Percentiles rank a stretch among this genome's conserved stretches.
phyloP scores from a whole-genome alignment of 2,329 filamentous ascomycete genomes.

The Colletotrichum sp. region DNA sequence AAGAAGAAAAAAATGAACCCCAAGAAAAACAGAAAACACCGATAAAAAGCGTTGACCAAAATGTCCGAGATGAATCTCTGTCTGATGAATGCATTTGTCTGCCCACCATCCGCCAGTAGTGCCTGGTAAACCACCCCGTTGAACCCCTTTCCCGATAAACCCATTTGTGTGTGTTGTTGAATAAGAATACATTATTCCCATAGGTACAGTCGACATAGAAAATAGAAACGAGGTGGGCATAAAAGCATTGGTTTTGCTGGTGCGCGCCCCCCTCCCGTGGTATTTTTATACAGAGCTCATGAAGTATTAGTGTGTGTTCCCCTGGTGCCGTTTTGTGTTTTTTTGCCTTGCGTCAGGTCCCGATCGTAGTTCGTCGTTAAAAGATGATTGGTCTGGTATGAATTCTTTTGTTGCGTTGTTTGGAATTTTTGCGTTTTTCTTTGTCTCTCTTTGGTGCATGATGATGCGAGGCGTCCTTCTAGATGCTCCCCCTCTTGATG shows the following conservation, averaged over 20 bases:
- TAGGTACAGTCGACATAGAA: constrained; percentile 13
- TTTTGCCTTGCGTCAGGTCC: constrained; percentile 4
- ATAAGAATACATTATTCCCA: constrained; percentile 11
- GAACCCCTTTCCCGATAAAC: neutral
- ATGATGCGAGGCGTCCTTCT: constrained; percentile 1
- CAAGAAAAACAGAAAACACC: neutral
- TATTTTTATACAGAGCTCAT: constrained; percentile 9
- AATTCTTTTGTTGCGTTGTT: neutral
- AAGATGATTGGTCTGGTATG: constrained; percentile 11
- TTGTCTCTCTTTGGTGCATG: neutral
- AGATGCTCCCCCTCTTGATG: constrained; percentile 54
- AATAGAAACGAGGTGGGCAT: neutral
- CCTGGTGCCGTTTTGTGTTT: neutral
- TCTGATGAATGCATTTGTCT: neutral
- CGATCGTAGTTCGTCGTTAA: constrained; percentile 19
- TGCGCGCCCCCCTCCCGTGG: neutral
- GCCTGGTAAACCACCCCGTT: neutral
- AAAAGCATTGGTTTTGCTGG: neutral
- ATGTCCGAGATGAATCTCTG: neutral
- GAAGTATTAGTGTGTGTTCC: neutral
- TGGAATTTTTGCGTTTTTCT: neutral
- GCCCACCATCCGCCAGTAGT: neutral
- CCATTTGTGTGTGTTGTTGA: neutral
- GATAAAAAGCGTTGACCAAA: neutral
- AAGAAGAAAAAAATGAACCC: neutral